phyloP scores from a whole-genome alignment of 306 rosid species.

The Amphicarpaea edgeworthii region DNA sequence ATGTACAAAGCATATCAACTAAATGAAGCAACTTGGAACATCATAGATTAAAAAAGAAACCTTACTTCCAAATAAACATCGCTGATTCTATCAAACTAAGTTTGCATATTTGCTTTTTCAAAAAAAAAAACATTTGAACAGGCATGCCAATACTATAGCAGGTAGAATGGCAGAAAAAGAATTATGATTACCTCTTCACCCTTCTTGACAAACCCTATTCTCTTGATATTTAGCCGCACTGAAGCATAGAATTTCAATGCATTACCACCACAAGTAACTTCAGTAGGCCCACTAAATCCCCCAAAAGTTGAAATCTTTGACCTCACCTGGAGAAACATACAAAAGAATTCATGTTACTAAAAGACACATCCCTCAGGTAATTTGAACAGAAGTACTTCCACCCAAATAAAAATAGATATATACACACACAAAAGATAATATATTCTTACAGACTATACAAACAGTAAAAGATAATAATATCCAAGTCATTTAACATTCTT shows the following conservation, averaged over 20 bases:
- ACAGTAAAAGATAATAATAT: slow-evolving; percentile 25
- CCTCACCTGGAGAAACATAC: slow-evolving; percentile 65
- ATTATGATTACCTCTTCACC: slow-evolving; percentile 79
- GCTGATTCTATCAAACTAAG: slow-evolving; percentile 27
- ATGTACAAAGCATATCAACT: slow-evolving; percentile 13
- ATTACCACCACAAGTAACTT: slow-evolving; percentile 95
- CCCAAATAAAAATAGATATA: slow-evolving; percentile 17
- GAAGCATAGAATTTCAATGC: slow-evolving; percentile 95
- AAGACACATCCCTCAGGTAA: slow-evolving; percentile 14
- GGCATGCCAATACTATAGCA: slow-evolving; percentile 26
- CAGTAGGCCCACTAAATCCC: slow-evolving; percentile 88
- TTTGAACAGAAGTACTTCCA: slow-evolving; percentile 25
- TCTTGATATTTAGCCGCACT: slow-evolving; percentile 75
- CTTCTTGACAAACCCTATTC: slow-evolving; percentile 78
- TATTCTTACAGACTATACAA: neutral
- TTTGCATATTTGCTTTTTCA: slow-evolving; percentile 13
- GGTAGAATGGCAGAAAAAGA: slow-evolving; percentile 18
- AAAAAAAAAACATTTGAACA: slow-evolving; percentile 17
- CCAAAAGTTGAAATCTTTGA: slow-evolving; percentile 86
- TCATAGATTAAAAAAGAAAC: slow-evolving; percentile 27
- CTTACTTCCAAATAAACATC: slow-evolving; percentile 3
- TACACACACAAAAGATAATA: neutral
- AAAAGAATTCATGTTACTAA: slow-evolving; percentile 32
- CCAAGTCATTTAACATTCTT: slow-evolving; percentile 20
- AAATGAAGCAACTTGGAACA: slow-evolving; percentile 10